Evolutionary conservation across 805 yeast species (phyloP), one percentile per base, ranked within the genome.

Genomic region (Kluyveromyces nonfermentans): DNA sequence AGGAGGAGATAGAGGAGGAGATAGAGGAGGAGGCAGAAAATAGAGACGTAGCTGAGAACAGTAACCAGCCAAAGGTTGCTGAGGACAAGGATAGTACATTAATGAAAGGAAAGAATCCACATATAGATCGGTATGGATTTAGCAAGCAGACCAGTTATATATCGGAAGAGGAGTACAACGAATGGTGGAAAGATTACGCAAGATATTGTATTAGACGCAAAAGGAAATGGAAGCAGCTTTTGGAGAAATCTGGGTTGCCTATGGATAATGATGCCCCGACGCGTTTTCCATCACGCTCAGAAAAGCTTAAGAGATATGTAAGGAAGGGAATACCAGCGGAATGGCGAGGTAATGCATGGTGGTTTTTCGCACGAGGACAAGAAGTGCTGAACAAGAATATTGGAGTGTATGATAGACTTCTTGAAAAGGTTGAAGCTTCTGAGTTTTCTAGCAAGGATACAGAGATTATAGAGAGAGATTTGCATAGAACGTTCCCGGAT

Each of bases 301-400:
- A 82, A 46, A 86, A 83, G 52, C 69, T 87, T 50, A 82, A 84
- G 56, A 74, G 94, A 46, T 81, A 85, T 55, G 77, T 93, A 10
- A 74, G 97, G 44, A 85, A 85, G 59, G 98, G 98, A 10, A 81
- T 90, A 9, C 97, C 98, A 0, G 89, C 96, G 0, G 96, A 87
- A 59, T 90, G 96, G 97, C 70, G 98, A 51, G 98, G 98, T 1
- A 76, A 77, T 51, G 96, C 97, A 0, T 90, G 98, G 98, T 90
- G 93, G 72, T 82, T 79, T 68, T 90, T 85, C 62, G 95, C 95
- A 7, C 80, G 80, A 20, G 98, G 97, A 2, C 73, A 79, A 44
- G 93, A 85, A 42, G 73, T 73, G 51, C 63, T 87, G 45, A 78
- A 74, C 51, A 77, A 78, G 33, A 78, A 89, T 57, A 68, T 67